Evolutionary conservation across 2,329 filamentous ascomycete genomes (phyloP).

Genomic region (Colletotrichum sp.): DNA sequence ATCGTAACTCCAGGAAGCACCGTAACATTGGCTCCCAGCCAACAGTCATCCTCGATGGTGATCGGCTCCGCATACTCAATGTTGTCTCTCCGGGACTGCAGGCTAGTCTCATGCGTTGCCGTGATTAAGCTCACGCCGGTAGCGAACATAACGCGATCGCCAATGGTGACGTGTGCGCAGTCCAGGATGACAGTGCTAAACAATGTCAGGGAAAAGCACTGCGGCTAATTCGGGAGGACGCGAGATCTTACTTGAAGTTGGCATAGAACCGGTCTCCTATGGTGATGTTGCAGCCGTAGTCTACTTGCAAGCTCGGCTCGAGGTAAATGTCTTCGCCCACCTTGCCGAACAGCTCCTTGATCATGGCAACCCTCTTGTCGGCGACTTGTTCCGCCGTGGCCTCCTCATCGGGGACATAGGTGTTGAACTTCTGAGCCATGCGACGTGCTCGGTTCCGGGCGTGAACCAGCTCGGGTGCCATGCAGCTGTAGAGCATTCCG

Average conservation of each 20-base stretch:
- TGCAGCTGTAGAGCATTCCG: slow-evolving; percentile 61
- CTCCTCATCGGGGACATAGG: slow-evolving; percentile 47
- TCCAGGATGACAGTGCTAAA: background rate
- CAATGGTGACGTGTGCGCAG: background rate
- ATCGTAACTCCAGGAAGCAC: slow-evolving; percentile 45
- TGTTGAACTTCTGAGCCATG: background rate
- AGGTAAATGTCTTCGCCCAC: slow-evolving; percentile 60
- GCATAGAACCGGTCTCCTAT: slow-evolving; percentile 69
- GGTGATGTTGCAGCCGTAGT: slow-evolving; percentile 70
- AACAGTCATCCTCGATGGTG: slow-evolving; percentile 50
- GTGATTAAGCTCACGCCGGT: background rate
- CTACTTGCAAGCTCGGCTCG: slow-evolving; percentile 66
- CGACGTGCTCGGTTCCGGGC: slow-evolving; percentile 43
- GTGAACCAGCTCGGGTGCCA: slow-evolving; percentile 50
- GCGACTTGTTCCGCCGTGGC: slow-evolving; percentile 43
- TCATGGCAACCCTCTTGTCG: slow-evolving; percentile 45
- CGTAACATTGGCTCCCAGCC: slow-evolving; percentile 34
- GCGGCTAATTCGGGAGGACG: background rate
- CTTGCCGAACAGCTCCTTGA: slow-evolving; percentile 54
- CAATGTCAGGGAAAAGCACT: background rate
- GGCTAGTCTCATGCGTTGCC: slow-evolving; percentile 53
- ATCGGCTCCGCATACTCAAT: slow-evolving; percentile 55
- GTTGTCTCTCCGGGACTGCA: slow-evolving; percentile 48
- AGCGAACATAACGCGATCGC: background rate
- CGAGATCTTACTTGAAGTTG: slow-evolving; percentile 52